Percentiles rank a stretch among this genome's conserved stretches.
Evolutionary conservation across 768 basidiomycete species (phyloP).

Genomic region (Trametes elegans): DNA sequence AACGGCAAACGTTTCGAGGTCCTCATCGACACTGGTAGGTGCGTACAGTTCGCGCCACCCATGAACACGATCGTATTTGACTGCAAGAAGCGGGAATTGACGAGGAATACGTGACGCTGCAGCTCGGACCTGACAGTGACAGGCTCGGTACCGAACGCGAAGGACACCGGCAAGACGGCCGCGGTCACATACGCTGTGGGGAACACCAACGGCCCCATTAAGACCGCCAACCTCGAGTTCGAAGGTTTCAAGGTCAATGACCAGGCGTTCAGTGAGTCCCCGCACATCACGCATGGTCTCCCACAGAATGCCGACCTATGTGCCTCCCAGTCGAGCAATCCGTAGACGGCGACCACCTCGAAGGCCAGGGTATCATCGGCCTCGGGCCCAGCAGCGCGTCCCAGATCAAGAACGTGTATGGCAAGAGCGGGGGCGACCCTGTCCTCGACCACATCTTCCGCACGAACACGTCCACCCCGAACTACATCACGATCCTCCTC

Average conservation of each 20-base stretch:
- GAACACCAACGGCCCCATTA: constrained; percentile 24
- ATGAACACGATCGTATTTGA: too few relatives aligned
- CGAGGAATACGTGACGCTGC: background rate
- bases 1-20: constrained; percentile 25
- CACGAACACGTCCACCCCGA: constrained; percentile 31
- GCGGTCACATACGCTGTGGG: constrained; percentile 26
- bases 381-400: constrained; percentile 31
- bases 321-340: constrained; percentile 20
- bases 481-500: constrained; percentile 33
- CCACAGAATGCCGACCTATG: background rate
- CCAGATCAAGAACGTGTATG: constrained; percentile 15
- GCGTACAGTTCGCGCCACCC: background rate
- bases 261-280: constrained; percentile 28
- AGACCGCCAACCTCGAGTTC: constrained; percentile 28
- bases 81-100: background rate
- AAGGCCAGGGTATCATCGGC: constrained; percentile 29
- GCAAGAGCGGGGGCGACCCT: constrained; percentile 25
- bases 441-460: constrained; percentile 35
- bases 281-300: constrained; percentile 21
- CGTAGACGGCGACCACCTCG: constrained; percentile 17
- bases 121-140: constrained; percentile 32
- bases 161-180: constrained; percentile 27
- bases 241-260: constrained; percentile 26
- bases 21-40: constrained; percentile 34
- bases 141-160: constrained; percentile 23